Evolutionary conservation across 1,139 yeast genomes (phyloP).

Genomic region (Sugiyamaella pinicola): DNA sequence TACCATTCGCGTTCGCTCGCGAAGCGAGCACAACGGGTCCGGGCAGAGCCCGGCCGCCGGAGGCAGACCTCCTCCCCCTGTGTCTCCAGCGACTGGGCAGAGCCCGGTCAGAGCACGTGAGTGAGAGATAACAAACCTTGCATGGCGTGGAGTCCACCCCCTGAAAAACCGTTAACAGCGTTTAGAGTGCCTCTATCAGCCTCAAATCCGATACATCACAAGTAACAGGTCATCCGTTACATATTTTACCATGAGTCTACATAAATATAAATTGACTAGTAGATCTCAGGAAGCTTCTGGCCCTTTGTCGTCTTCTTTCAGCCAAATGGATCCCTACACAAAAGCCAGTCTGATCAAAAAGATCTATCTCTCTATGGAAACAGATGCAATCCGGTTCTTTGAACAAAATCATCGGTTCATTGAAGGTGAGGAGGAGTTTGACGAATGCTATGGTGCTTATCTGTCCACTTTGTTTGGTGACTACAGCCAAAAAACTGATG

Average conservation of each 20-base stretch:
- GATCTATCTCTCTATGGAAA: constrained; percentile 9
- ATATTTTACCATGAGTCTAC: not conserved
- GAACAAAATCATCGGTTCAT: constrained; percentile 4
- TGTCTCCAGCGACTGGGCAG: not conserved
- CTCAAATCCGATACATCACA: no score
- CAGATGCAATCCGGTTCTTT: constrained; percentile 12
- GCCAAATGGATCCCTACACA: constrained; percentile 6
- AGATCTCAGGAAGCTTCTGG: not conserved
- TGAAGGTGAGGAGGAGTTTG: not conserved
- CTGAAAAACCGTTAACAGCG: no score
- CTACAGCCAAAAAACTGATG: not conserved
- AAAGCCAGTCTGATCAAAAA: constrained; percentile 2
- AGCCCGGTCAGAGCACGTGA: not conserved
- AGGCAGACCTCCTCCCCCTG: not conserved
- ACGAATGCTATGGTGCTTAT: constrained; percentile 9
- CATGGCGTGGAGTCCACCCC: not conserved
- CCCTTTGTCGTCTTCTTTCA: not conserved
- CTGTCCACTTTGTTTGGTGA: constrained; percentile 3
- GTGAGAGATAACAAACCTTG: no score
- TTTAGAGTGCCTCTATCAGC: no score
- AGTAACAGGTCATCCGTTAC: no score
- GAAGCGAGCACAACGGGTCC: no score
- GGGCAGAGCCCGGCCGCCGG: no score
- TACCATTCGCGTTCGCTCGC: no score
- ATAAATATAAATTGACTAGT: no score